Conservation (phyloP, 768 basidiomycete species). For the Candolleomyces efflorescens region DNA sequence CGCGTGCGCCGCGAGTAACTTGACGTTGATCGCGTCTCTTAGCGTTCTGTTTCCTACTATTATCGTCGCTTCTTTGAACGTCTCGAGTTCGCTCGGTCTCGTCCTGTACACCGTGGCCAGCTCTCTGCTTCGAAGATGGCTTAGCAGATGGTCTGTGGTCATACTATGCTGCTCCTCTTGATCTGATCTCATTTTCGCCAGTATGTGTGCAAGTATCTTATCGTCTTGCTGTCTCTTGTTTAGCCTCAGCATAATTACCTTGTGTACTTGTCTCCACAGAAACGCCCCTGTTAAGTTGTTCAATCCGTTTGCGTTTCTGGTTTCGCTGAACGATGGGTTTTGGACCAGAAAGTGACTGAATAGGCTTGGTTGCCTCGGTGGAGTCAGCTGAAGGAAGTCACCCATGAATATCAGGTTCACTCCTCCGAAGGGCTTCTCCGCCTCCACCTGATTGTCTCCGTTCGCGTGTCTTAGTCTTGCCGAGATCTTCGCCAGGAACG, state of each 20-base stretch:
- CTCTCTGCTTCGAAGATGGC: too few species aligned
- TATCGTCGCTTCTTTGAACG: conserved; percentile 13
- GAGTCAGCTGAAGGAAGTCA: conserved; percentile 8
- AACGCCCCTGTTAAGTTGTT: conserved; percentile 6
- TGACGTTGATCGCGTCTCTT: conserved; percentile 10
- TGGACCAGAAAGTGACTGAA: conserved; percentile 10
- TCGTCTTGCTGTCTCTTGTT: conserved; percentile 13
- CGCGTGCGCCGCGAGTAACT: conserved; percentile 5
- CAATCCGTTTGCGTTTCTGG: conserved; percentile 1
- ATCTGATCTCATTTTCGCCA: conserved; percentile 3
- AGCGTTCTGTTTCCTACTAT: conserved; percentile 15
- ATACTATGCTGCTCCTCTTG: neutral
- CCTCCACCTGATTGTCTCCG: neutral
- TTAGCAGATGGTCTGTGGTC: too few species aligned
- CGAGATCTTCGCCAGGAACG: conserved; percentile 17
- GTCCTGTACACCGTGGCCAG: neutral
- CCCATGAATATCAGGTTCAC: conserved; percentile 27
- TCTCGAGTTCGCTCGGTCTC: neutral
- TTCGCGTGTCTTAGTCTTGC: conserved; percentile 15
- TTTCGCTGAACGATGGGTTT: conserved; percentile 1
- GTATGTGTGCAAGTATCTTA: conserved; percentile 7
- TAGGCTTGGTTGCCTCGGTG: conserved; percentile 12
- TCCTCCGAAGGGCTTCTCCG: conserved; percentile 25
- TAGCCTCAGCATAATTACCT: conserved; percentile 9
- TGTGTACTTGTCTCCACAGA: conserved; percentile 9